A percentile compares a stretch with the other conserved stretches of the same genome.
phyloP scores from a whole-genome alignment of 139 green algal species.

The Gonium pectorale region DNA sequence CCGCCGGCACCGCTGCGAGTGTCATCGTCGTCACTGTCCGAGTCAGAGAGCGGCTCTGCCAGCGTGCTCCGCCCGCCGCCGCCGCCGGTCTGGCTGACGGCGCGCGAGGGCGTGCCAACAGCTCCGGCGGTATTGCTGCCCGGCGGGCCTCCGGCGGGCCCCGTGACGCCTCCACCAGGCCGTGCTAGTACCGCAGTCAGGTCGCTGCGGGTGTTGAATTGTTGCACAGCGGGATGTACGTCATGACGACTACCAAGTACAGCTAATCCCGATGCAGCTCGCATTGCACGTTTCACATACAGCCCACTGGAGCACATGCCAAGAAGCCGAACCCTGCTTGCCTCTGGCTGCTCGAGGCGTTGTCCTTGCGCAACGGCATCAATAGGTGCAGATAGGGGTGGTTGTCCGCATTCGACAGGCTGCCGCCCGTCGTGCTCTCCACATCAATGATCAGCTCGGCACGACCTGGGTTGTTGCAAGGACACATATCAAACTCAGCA shows the following conservation, averaged over 20 bases:
- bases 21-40: conserved; percentile 23
- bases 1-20: neutral
- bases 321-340: too few relatives aligned
- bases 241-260: too few relatives aligned
- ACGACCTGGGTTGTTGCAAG: conserved; percentile 20
- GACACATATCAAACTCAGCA: too few relatives aligned
- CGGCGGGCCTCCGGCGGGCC: neutral
- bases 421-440: conserved; percentile 30
- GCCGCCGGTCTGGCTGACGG: conserved; percentile 22
- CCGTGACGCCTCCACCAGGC: too few relatives aligned
- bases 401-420: neutral
- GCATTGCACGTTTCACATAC: too few relatives aligned
- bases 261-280: too few relatives aligned
- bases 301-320: too few relatives aligned
- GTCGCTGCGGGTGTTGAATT: neutral
- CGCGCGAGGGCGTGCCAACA: neutral
- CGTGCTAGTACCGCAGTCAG: too few relatives aligned
- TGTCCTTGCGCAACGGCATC: conserved; percentile 38
- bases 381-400: conserved; percentile 50
- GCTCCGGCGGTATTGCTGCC: too few relatives aligned
- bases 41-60: neutral
- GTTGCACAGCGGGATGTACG: too few relatives aligned
- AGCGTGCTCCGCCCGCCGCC: too few relatives aligned
- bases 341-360: neutral
- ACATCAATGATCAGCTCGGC: conserved; percentile 57